Evolutionary conservation across 768 basidiomycete species (phyloP).

Genomic region (Artomyces pyxidatus): DNA sequence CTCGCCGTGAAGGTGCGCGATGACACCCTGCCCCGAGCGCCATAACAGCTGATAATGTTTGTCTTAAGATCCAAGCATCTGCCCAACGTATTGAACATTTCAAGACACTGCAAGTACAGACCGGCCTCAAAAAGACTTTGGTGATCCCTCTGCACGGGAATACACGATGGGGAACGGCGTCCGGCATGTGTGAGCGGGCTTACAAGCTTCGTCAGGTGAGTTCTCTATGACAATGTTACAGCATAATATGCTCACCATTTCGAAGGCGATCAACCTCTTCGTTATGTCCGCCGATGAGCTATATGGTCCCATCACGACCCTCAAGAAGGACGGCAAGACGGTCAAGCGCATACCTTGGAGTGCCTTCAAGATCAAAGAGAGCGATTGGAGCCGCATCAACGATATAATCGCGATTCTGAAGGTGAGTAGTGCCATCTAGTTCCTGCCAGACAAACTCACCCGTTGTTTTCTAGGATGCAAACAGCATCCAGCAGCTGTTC

Average conservation of each 20-base stretch:
- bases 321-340: slow-evolving; percentile 11
- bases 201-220: neutral
- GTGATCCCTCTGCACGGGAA: too few species aligned
- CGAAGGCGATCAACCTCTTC: slow-evolving; percentile 12
- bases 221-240: neutral
- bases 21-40: neutral
- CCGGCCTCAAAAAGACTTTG: too few species aligned
- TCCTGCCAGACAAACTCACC: neutral
- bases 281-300: slow-evolving; percentile 20
- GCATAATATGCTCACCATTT: neutral
- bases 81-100: neutral
- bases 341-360: slow-evolving; percentile 23
- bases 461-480: slow-evolving; percentile 17
- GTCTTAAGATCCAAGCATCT: neutral
- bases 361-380: slow-evolving; percentile 15
- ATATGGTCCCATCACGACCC: slow-evolving; percentile 24
- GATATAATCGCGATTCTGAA: slow-evolving; percentile 12
- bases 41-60: neutral
- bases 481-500: slow-evolving; percentile 23
- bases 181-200: too few species aligned
- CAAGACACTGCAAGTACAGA: too few species aligned
- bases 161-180: too few species aligned
- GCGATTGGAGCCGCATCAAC: slow-evolving; percentile 18
- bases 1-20: slow-evolving; percentile 24
- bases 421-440: slow-evolving; percentile 7